A percentile compares a stretch with the other conserved stretches of the same genome.
These are phyloP conservation scores for Trichoderma breve DNA, from an alignment of 2,329 filamentous ascomycete genomes.

Conservation along the genomic window DNA sequence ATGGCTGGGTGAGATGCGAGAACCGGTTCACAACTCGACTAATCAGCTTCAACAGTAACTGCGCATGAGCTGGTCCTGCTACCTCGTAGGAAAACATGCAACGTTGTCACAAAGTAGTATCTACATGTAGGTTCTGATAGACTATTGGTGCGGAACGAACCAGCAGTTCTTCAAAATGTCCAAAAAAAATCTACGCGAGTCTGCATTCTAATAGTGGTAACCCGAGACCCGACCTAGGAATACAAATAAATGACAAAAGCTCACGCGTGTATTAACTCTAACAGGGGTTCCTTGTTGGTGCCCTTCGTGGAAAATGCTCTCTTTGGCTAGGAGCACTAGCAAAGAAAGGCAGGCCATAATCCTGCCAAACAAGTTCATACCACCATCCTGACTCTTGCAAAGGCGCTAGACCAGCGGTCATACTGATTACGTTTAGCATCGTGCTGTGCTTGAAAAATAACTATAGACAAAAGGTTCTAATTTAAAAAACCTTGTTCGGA, in stretches of 20 bases:
- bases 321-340: neutral
- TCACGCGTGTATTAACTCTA: neutral
- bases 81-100: neutral
- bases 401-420: neutral
- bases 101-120: neutral
- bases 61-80: neutral
- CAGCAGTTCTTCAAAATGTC: neutral
- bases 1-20: neutral
- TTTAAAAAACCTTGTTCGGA: neutral
- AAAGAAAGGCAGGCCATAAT: neutral
- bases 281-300: neutral
- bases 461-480: constrained; percentile 1
- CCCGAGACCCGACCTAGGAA: neutral
- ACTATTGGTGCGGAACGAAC: neutral
- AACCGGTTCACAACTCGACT: neutral
- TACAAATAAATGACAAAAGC: neutral
- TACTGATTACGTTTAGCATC: neutral
- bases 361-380: neutral
- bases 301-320: neutral
- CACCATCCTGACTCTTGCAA: neutral
- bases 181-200: neutral
- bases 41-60: neutral
- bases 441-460: neutral
- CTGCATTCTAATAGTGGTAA: neutral
- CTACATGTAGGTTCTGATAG: neutral